Conservation (phyloP, 2,329 filamentous ascomycete species). For the Aspergillus phoenicis region DNA sequence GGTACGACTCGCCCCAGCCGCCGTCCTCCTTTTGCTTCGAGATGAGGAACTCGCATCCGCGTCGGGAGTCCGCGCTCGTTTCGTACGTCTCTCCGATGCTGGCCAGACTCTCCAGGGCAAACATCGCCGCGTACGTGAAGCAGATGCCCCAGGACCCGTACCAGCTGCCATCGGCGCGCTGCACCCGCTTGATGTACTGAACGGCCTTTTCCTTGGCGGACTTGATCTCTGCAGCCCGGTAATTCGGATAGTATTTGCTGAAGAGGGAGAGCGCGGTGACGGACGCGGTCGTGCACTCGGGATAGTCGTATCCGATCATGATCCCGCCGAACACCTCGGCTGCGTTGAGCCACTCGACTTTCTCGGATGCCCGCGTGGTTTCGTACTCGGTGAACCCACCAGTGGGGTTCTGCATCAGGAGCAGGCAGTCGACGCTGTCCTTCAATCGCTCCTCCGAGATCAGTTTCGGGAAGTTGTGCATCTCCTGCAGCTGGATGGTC, state of each 20-base stretch:
- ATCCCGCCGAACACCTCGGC: constrained; percentile 96
- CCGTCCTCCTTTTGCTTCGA: constrained; percentile 84
- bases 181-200: constrained; percentile 77
- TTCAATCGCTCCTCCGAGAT: constrained; percentile 77
- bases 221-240: constrained; percentile 74
- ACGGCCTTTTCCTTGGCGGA: constrained; percentile 73
- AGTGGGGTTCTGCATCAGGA: constrained; percentile 85
- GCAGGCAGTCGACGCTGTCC: constrained; percentile 84
- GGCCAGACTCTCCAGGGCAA: constrained; percentile 83
- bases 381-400: constrained; percentile 94
- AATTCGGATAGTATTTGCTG: constrained; percentile 76
- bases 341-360: constrained; percentile 84
- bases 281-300: constrained; percentile 94
- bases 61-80: constrained; percentile 69
- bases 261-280: constrained; percentile 87
- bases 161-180: constrained; percentile 85
- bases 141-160: constrained; percentile 98
- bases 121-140: constrained; percentile 97
- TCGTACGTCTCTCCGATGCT: constrained; percentile 79
- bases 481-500: constrained; percentile 79
- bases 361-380: constrained; percentile 72
- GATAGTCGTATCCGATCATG: constrained; percentile 99
- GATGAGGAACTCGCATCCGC: constrained; percentile 83
- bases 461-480: constrained; percentile 71
- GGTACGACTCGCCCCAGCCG: constrained; percentile 95